Conservation (phyloP, 768 basidiomycete species). For the Lactarius indigo region DNA sequence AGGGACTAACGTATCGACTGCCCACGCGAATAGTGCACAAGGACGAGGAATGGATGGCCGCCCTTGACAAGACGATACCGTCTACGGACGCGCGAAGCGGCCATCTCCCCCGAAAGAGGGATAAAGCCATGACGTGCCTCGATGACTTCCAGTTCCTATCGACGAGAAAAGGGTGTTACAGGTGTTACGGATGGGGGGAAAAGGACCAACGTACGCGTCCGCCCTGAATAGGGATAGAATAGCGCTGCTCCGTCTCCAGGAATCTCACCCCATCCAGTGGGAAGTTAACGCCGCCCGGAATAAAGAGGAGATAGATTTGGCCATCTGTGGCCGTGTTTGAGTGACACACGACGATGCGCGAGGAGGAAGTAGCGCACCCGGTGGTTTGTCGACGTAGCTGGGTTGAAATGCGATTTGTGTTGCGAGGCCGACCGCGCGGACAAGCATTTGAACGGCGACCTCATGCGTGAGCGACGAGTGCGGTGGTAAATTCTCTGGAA, state of each 20-base stretch:
- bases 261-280: constrained; percentile 77
- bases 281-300: constrained; percentile 55
- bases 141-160: constrained; percentile 71
- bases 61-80: constrained; percentile 72
- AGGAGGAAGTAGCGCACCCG: constrained; percentile 40
- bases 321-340: constrained; percentile 46
- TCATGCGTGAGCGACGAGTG: constrained; percentile 57
- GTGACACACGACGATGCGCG: background rate
- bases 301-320: constrained; percentile 60
- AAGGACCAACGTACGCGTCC: constrained; percentile 47
- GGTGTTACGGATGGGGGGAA: constrained; percentile 2
- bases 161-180: constrained; percentile 13
- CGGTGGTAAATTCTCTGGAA: constrained; percentile 59
- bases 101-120: constrained; percentile 57
- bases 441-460: constrained; percentile 54
- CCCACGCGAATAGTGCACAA: constrained; percentile 75
- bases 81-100: constrained; percentile 65
- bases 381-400: constrained; percentile 75
- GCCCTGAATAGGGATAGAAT: constrained; percentile 45
- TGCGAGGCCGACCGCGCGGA: constrained; percentile 55
- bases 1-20: constrained; percentile 53
- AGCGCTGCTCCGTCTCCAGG: constrained; percentile 67
- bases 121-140: constrained; percentile 76
- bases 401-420: constrained; percentile 61
- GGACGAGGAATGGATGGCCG: constrained; percentile 66